Base-by-base conservation (phyloP, 495 filamentous ascomycete genomes). In the Filosporella fistucella region DNA sequence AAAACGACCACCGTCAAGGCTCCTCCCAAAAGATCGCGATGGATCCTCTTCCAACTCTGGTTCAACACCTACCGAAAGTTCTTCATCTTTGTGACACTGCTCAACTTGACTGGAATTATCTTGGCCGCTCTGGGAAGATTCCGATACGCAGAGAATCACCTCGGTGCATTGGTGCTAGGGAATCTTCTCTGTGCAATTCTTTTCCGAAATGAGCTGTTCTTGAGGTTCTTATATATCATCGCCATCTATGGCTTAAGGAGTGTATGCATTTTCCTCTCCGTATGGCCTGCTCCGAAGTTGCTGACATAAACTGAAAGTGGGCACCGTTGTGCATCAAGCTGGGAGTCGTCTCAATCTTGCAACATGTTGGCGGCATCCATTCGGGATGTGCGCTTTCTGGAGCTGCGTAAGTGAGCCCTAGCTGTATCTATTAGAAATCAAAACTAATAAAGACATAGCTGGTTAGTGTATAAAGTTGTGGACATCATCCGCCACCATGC, bases 41-140 rank as follows among this genome's bases (percentile, higher is more conserved):
- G 62, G 63, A 63, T 68, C 24, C 55, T 66, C 7, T 64, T 69
- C 46, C 36, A 52, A n/a, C 58, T 71, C 34, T 71, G 68, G 68
- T 69, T 67, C 66, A 71, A 69, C 60, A 69, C 68, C 26, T 71
- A 71, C 47, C 60, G 63, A 17, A 71, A 69, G 58, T 66, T 71
- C 52, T 71, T 71, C 59, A 67, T 57, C 20, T 64, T 71, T 35
- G 62, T 69, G 25, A 64, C 59, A 0, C 23, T 56, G 36, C 56
- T 69, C 49, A 71, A 71, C 56, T 29, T 66, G 39, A 48, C 50
- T 20, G 68, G 68, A 14, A 67, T 71, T 36, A 48, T 68, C 49
- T 33, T 71, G 52, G 62, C 65, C 1, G 58, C 59, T 16, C 43
- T 63, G 1, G 62, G 60, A 17, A 49, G 51, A 32, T 71, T 69